Evolutionary conservation across 139 green algal species (phyloP).

Genomic region (Gonium pectorale): DNA sequence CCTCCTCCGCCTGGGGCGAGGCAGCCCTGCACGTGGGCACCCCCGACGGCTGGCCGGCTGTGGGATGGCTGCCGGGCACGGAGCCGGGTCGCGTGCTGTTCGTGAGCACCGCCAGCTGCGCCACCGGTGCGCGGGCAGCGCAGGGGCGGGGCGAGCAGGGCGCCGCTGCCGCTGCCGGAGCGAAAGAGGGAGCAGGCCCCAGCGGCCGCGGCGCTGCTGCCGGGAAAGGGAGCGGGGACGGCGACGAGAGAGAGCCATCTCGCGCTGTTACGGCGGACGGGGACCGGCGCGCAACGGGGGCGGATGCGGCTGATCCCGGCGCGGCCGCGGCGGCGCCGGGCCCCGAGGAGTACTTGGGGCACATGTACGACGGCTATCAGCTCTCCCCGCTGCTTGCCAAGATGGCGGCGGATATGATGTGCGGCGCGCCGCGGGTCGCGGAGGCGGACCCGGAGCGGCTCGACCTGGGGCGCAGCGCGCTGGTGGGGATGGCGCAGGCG

Average conservation of each 20-base stretch:
- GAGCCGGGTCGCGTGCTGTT: conserved; percentile 14
- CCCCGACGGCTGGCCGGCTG: conserved; percentile 8
- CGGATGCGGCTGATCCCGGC: neutral
- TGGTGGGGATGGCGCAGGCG: neutral
- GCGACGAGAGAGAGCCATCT: neutral
- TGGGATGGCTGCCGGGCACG: neutral
- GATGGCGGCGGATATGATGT: conserved; percentile 36
- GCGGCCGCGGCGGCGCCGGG: neutral
- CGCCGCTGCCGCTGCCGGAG: too few species aligned
- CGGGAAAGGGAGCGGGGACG: neutral
- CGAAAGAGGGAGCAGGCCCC: too few species aligned
- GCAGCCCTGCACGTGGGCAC: neutral
- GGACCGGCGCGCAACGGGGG: too few species aligned
- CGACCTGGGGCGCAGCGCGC: neutral
- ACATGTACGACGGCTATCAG: conserved; percentile 23
- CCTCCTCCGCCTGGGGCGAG: conserved; percentile 1
- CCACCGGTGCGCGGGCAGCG: neutral
- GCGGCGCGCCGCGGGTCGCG: neutral
- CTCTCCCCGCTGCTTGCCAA: conserved; percentile 42
- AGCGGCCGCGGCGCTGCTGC: too few species aligned
- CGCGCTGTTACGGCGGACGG: neutral
- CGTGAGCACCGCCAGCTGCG: neutral
- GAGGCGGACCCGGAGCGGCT: conserved; percentile 5
- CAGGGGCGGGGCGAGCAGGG: too few species aligned
- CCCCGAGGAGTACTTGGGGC: too few species aligned